A percentile compares a stretch with the other conserved stretches of the same genome.
Conservation (phyloP, 306 rosid species). For the Geum urbanum region DNA sequence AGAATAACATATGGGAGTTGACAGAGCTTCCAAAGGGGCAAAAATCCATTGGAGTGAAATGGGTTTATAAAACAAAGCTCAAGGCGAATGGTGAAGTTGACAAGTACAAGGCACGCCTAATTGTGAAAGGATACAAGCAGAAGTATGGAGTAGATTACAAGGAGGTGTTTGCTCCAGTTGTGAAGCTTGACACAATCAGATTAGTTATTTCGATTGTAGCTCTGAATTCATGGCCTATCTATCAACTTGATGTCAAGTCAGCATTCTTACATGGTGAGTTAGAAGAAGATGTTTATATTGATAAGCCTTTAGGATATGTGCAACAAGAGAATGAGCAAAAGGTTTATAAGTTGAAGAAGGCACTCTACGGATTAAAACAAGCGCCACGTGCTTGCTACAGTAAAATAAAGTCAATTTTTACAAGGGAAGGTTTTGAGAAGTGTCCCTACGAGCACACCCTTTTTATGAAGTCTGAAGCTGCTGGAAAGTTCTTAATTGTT, state of each 20-base stretch:
- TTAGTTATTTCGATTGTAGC: background rate
- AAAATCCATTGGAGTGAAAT: background rate
- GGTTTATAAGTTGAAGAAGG: background rate
- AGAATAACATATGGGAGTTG: background rate
- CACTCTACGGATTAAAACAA: background rate
- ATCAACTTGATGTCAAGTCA: background rate
- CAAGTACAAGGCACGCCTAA: no score
- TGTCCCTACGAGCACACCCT: background rate
- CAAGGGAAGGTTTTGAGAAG: background rate
- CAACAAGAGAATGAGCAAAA: background rate
- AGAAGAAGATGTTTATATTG: background rate
- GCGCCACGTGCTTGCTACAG: background rate
- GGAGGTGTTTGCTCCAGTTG: background rate
- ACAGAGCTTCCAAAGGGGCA: background rate
- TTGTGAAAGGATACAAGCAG: no score
- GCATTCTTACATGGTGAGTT: background rate
- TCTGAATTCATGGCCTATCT: background rate
- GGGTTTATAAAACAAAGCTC: constrained; percentile 1
- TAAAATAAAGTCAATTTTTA: background rate
- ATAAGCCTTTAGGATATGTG: background rate
- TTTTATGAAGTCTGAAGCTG: background rate
- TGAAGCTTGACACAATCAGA: background rate
- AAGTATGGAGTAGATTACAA: no score
- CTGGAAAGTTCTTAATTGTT: background rate
- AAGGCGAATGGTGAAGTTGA: background rate